Evolutionary conservation across 2,329 filamentous ascomycete genomes (phyloP).

Genomic region (Cytospora piceae): DNA sequence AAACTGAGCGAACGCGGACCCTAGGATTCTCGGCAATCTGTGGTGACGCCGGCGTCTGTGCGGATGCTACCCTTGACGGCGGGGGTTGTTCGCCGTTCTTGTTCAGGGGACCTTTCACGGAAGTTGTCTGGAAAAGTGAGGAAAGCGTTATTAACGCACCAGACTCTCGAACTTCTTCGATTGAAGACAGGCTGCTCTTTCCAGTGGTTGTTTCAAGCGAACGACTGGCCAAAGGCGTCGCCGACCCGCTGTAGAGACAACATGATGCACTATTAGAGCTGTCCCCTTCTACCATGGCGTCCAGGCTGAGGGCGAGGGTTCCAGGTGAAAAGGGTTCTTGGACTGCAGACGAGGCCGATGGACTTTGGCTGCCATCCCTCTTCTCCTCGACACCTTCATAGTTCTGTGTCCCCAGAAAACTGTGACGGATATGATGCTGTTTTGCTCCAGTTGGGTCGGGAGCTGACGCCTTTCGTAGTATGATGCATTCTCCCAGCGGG

Average conservation of each 20-base stretch:
- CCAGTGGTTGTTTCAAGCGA: constrained; percentile 1
- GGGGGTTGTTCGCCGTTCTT: not conserved
- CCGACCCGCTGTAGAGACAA: constrained; percentile 12
- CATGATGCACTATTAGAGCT: constrained; percentile 10
- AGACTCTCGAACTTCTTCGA: constrained; percentile 3
- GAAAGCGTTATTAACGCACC: not conserved
- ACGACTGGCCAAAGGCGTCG: not conserved
- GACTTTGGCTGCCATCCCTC: constrained; percentile 6
- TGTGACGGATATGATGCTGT: not conserved
- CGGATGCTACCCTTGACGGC: not conserved
- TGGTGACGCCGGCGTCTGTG: not conserved
- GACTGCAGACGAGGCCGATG: constrained; percentile 10
- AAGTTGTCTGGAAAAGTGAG: not conserved
- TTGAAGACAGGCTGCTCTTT: not conserved
- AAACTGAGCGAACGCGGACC: no score
- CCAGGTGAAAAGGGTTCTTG: constrained; percentile 27
- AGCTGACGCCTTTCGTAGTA: constrained; percentile 8
- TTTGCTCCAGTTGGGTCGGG: not conserved
- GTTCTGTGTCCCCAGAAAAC: not conserved
- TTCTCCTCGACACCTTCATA: not conserved
- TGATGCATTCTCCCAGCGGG: constrained; percentile 13
- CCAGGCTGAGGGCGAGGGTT: constrained; percentile 24
- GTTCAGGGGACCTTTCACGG: not conserved
- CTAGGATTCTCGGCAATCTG: no score
- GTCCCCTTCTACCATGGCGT: constrained; percentile 23